A percentile compares a stretch with the other conserved stretches of the same genome.
Conservation (phyloP, 352 stramenopile genomes). For the Thalassiosira mediterranea region DNA sequence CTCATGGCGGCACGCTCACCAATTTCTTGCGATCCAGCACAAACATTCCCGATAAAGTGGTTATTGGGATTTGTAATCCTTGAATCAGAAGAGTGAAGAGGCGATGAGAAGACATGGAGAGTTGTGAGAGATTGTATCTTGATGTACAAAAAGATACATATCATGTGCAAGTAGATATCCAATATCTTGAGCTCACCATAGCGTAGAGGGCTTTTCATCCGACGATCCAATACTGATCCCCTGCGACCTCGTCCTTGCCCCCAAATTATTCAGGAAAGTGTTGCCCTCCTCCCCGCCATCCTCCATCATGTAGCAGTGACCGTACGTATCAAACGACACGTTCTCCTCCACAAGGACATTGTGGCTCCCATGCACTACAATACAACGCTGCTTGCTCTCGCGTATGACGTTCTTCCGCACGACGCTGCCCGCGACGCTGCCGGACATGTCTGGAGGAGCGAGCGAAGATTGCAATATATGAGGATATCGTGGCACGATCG, state of each 20-base stretch:
- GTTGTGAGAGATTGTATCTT: no score
- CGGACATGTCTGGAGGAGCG: constrained; percentile 21
- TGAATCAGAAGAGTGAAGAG: neutral
- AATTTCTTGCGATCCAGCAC: neutral
- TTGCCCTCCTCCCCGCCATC: constrained; percentile 19
- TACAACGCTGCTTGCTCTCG: constrained; percentile 51
- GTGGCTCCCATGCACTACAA: constrained; percentile 63
- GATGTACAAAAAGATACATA: neutral
- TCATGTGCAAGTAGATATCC: neutral
- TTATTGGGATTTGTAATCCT: neutral
- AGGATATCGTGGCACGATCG: neutral
- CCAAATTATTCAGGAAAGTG: constrained; percentile 15
- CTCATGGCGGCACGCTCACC: neutral
- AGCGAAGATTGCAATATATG: neutral
- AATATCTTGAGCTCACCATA: neutral
- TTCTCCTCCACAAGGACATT: constrained; percentile 59
- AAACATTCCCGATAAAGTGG: neutral
- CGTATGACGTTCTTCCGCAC: constrained; percentile 51
- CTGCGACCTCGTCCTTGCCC: constrained; percentile 14
- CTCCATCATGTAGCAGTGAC: neutral
- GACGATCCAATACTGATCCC: neutral
- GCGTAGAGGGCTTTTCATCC: neutral
- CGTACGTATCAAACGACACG: constrained; percentile 21
- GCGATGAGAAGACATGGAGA: neutral
- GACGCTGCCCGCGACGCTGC: constrained; percentile 16